Evolutionary conservation across 208 protist genomes (phyloP), one percentile per base, ranked within the genome.

Genomic region (Plasmodiophora brassicae): DNA sequence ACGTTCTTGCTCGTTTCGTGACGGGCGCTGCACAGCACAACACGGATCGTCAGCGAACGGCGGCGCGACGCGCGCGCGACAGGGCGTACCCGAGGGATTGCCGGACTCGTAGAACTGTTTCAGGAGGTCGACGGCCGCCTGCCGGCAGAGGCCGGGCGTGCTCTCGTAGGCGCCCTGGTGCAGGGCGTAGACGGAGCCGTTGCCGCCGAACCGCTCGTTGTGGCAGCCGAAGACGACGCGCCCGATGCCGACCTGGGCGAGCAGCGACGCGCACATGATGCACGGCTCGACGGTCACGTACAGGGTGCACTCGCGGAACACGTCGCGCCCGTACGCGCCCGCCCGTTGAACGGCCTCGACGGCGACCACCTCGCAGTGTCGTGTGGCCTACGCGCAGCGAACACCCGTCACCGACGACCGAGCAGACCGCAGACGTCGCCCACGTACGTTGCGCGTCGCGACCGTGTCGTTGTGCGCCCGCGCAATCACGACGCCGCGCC

Each of bases 281-380:
- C 92, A 93, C 5, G 92, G 92, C 45, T 93, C 92, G 54, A 86
- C 57, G n/a, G 92, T 93, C 10, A 93, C 91, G 28, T 93, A 93
- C 28, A 93, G 35, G 39, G 36, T 44, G 8, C 65, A 91, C 20
- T 93, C 65, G 32, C 0, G 14, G 50, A 57, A 57, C 50, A 57
- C 25, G 50, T 57, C 50, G 20, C 14, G 1, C 1, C 84, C 53
- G 45, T 87, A 14, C 14, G 20, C 45, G 28, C 28, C 39, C 41
- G 53, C 35, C n/a, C 46, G 35, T 43, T 87, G 41, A 1, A 84
- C 1, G 10, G 53, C 41, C 28, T 91, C 57, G n/a, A 91, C 46
- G 50, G 71, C 28, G 0, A 89, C 85, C n/a, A 91, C 38, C 41
- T 92, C 87, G 65, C 84, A 84, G 50, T 91, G 88, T 5, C 57